These are phyloP conservation scores for Amylocystis lapponica DNA, from an alignment of 768 basidiomycete genomes.

Conservation along the genomic window DNA sequence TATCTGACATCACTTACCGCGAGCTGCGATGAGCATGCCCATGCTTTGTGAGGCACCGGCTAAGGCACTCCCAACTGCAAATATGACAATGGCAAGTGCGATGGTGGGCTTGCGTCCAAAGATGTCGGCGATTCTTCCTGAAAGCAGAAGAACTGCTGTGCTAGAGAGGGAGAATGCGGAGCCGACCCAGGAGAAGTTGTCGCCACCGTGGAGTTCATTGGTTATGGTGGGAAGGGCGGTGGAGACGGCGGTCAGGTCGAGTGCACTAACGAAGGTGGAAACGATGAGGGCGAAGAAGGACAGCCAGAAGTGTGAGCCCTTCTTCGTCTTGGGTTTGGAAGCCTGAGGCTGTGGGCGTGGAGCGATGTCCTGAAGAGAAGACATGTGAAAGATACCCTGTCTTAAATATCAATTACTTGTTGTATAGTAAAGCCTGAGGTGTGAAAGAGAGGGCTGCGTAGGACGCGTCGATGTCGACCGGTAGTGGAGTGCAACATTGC, in stretches of 20 bases:
- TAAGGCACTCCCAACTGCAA: slow-evolving; percentile 38
- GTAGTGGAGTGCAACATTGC: too few relatives aligned
- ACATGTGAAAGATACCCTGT: too few relatives aligned
- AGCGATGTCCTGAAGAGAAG: too few relatives aligned
- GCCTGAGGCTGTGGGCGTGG: too few relatives aligned
- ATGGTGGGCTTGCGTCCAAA: slow-evolving; percentile 35
- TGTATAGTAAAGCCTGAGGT: too few relatives aligned
- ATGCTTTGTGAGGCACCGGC: slow-evolving; percentile 37
- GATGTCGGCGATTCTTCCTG: slow-evolving; percentile 29
- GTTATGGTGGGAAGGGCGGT: slow-evolving; percentile 41
- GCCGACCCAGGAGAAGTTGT: slow-evolving; percentile 41
- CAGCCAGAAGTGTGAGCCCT: slow-evolving; percentile 17
- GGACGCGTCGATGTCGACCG: too few relatives aligned
- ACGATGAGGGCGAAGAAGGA: slow-evolving; percentile 13
- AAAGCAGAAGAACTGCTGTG: slow-evolving; percentile 36
- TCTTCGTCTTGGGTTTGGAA: neutral
- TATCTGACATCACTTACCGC: slow-evolving; percentile 12
- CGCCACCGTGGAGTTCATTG: slow-evolving; percentile 24
- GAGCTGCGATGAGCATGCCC: slow-evolving; percentile 34
- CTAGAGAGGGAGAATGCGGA: slow-evolving; percentile 37
- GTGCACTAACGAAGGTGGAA: slow-evolving; percentile 19
- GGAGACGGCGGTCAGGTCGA: slow-evolving; percentile 24
- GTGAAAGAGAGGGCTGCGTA: too few relatives aligned
- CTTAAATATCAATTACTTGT: too few relatives aligned
- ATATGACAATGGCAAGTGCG: slow-evolving; percentile 27